Evolutionary conservation across 2,329 filamentous ascomycete species (phyloP).

Genomic region (Monosporascus sp.): DNA sequence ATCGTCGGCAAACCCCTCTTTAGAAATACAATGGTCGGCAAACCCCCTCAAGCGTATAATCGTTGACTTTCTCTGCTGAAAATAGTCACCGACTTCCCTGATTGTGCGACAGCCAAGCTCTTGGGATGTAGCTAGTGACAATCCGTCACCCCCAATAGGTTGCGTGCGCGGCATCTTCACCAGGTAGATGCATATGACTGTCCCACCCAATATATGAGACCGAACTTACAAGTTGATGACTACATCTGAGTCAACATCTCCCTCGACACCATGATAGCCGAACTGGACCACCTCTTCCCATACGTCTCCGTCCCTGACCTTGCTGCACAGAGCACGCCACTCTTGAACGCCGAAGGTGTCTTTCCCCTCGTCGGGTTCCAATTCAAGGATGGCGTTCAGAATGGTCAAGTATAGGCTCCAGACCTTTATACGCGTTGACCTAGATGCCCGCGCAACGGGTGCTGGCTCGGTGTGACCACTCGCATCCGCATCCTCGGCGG

Average conservation of each 20-base stretch:
- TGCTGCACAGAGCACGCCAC: constrained; percentile 76
- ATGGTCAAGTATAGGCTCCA: constrained; percentile 97
- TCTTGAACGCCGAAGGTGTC: constrained; percentile 77
- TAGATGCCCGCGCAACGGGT: constrained; percentile 73
- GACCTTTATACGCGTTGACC: constrained; percentile 83
- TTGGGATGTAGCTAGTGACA: too few species aligned
- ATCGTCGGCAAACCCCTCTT: too few species aligned
- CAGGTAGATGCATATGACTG: too few species aligned
- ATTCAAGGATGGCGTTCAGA: constrained; percentile 82
- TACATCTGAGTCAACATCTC: constrained; percentile 89
- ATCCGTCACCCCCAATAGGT: too few species aligned
- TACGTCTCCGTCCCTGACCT: constrained; percentile 82
- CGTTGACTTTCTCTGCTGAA: too few species aligned
- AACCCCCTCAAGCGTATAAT: too few species aligned
- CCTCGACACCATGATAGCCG: constrained; percentile 83
- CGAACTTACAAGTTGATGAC: constrained; percentile 73
- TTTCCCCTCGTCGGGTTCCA: constrained; percentile 87
- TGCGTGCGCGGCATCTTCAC: too few species aligned
- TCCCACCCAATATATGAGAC: not conserved
- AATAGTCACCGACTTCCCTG: too few species aligned
- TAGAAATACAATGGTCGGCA: too few species aligned
- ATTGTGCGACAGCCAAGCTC: too few species aligned
- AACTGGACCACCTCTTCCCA: constrained; percentile 89
- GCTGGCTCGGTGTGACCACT: constrained; percentile 49
- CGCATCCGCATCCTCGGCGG: constrained; percentile 38